Percentiles rank a stretch among this genome's conserved stretches.
These are phyloP conservation scores for Sphaerulina musiva DNA, from an alignment of 2,329 filamentous ascomycete genomes.

Conservation along the genomic window DNA sequence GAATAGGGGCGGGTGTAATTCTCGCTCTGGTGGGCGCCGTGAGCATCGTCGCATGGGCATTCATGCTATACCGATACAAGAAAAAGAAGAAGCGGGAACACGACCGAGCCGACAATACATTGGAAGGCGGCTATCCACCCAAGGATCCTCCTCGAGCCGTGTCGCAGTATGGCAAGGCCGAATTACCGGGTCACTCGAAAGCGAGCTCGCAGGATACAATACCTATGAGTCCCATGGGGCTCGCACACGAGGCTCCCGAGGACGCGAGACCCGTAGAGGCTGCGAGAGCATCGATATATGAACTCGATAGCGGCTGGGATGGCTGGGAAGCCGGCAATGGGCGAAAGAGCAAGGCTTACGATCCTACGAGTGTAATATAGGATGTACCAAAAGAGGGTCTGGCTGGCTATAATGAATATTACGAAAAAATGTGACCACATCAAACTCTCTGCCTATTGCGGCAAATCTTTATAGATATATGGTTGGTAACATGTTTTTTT, in stretches of 20 bases:
- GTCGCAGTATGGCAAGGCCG: conserved; percentile 10
- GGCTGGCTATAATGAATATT: conserved; percentile 3
- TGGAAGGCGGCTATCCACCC: not conserved
- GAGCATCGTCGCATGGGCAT: conserved; percentile 11
- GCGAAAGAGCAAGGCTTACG: conserved; percentile 14
- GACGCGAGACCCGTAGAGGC: conserved; percentile 10
- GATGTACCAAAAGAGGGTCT: not conserved
- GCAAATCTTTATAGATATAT: too few species aligned
- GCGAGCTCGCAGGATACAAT: not conserved
- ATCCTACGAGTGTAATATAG: conserved; percentile 11
- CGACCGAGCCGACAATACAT: conserved; percentile 1
- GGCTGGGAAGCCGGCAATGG: conserved; percentile 13
- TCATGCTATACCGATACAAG: conserved; percentile 9
- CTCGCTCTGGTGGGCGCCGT: conserved; percentile 9
- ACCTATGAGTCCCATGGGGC: conserved; percentile 3
- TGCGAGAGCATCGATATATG: conserved; percentile 14
- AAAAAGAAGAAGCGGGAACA: conserved; percentile 1
- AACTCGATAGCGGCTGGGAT: conserved; percentile 13
- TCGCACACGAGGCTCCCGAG: conserved; percentile 5
- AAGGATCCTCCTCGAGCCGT: not conserved
- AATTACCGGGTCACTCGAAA: conserved; percentile 2
- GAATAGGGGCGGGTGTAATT: conserved; percentile 6
- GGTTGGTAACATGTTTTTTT: too few species aligned
- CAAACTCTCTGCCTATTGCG: not conserved
- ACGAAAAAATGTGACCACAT: not conserved